These are phyloP conservation scores for Fusarium temperatum DNA, from an alignment of 2,329 filamentous ascomycete species.

Conservation along the genomic window DNA sequence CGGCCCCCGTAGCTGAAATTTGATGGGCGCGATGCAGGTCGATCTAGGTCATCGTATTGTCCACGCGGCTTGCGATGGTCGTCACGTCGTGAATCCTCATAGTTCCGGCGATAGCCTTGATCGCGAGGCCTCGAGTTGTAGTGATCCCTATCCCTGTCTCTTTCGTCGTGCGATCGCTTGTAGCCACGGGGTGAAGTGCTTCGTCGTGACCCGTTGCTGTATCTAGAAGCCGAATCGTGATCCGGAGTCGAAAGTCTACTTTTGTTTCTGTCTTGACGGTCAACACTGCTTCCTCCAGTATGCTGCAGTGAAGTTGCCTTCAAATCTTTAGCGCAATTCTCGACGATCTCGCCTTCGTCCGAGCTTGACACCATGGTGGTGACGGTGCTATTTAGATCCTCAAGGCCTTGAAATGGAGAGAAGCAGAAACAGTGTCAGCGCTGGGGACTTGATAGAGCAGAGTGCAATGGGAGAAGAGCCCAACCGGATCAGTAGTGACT, in stretches of 20 bases:
- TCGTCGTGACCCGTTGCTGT: conserved; percentile 55
- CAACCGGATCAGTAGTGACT: conserved; percentile 55
- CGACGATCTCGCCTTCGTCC: conserved; percentile 88
- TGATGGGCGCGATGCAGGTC: conserved; percentile 54
- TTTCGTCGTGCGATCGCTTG: conserved; percentile 74
- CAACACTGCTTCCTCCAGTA: conserved; percentile 84
- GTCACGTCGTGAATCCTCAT: conserved; percentile 65
- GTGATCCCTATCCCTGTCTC: conserved; percentile 52
- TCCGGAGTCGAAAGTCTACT: conserved; percentile 68
- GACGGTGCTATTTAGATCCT: conserved; percentile 36
- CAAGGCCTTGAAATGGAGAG: conserved; percentile 25
- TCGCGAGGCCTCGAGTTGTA: conserved; percentile 59
- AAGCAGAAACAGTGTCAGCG: conserved; percentile 49
- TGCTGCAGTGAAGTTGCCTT: conserved; percentile 91
- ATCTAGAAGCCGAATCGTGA: conserved; percentile 55
- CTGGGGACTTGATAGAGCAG: conserved; percentile 41
- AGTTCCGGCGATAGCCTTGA: conserved; percentile 66
- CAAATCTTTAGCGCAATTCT: conserved; percentile 69
- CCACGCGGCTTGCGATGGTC: conserved; percentile 58
- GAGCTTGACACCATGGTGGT: conserved; percentile 65
- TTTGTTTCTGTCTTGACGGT: conserved; percentile 87
- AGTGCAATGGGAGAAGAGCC: conserved; percentile 51
- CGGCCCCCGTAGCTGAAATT: conserved; percentile 60
- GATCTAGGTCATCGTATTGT: conserved; percentile 67
- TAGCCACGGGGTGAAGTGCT: conserved; percentile 70